Base-by-base conservation (phyloP, 1,284 basidiomycete species). In the Vanrija sp. region DNA sequence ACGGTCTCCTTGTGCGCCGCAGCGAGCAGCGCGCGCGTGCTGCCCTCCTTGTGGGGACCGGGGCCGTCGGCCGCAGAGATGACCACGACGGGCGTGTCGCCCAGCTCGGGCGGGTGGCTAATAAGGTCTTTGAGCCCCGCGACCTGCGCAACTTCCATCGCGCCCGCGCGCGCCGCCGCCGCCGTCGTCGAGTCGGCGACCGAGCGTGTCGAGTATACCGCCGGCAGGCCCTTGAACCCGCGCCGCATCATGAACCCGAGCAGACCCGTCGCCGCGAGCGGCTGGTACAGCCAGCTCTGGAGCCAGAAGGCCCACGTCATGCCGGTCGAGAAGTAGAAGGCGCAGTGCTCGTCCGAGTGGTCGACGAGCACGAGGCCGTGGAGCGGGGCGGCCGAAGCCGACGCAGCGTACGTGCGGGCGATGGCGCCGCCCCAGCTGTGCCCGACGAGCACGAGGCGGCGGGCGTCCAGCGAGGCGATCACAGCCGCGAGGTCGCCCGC, bases 381-480 rank as follows among this genome's bases (percentile, higher is more conserved):
- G 3, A 12, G 3, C 7, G 26, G 43, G 6, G 43, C 16, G 25
- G 34, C 10, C 3, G 21, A 21, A 6, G 21, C 3, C 19, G 47
- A 38, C 5, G 38, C 52, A 18, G 38, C 23, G 34, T 34, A 34
- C 34, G 34, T 34, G 7, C 52, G 46, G 4, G 44, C 12, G 43
- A 54, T 45, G 0, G 52, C 47, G 4, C 52, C 52, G 15, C 52
- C 52, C 52, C 47, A 54, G 4, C 25, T 29, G 47, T 54, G 52
- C 1, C 47, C 52, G 43, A 49, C 52, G 10, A 54, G 47, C 5
- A 54, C 47, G 25, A 44, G 47, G 7, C 52, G 43, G n/a, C 18
- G 10, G 25, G 28, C 49, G 6, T 7, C 16, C 12, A 49, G 43
- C 52, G 43, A 18, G 34, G 14, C 42, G 25, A 54, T 25, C 10